Evolutionary conservation across 2,329 filamentous ascomycete species (phyloP), one percentile per base, ranked within the genome.

Genomic region (Pseudopyricularia cyperi): DNA sequence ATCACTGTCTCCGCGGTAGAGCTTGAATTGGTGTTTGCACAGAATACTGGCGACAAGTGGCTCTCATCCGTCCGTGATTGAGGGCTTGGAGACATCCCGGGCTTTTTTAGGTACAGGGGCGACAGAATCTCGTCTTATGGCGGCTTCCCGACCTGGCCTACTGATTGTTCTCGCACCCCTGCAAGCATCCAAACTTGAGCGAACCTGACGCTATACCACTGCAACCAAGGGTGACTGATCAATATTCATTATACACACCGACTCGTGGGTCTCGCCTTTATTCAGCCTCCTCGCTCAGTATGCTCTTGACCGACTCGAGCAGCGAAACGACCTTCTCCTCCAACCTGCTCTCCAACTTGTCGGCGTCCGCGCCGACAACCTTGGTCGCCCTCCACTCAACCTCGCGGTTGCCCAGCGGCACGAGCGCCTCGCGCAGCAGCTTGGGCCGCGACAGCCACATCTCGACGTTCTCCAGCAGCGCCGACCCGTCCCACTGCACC

Each of bases 381-480:
- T 70, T 73, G 55, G 63, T 69, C 7, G 64, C 65, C 53, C 72
- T 66, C 77, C 77, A 82, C 57, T 83, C 82, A 44, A 77, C 71
- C 67, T 95, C 89, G 55, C 83, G 78, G 60, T 83, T 77, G 28
- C 80, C 87, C 19, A 86, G 74, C 0, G 89, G 82, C 50, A 90
- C 72, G 48, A 95, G 77, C 28, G 86, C 75, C 57, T 88, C 83
- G 51, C 83, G 76, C 52, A 96, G 70, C 52, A 83, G 70, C 57
- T 80, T 80, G 53, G 82, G 76, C 51, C 82, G 82, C 28, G 80
- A 76, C 34, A 96, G 69, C 75, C 88, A 88, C 57, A 86, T 87
- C 58, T 95, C 88, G 5, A 94, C 79, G 60, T 93, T 89, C 63
- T 95, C 90, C 57, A 85, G 76, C 47, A 94, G 76, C 2, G 74